Base-by-base conservation (phyloP, 805 yeast genomes). In the Candida arabinofermentans region DNA sequence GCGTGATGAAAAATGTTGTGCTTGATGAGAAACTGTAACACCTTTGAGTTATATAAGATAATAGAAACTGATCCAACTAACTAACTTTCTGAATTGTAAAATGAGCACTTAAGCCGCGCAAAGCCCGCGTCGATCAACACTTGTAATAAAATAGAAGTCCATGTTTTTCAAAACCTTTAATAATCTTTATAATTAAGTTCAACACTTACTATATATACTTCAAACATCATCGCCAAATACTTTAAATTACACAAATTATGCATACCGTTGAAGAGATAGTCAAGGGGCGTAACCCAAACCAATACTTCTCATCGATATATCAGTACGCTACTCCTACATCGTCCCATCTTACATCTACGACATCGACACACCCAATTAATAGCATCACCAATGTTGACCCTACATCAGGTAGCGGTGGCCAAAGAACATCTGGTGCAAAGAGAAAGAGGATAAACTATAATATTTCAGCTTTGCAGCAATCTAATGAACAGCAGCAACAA, bases 381-480 rank as follows among this genome's bases (percentile, higher is more conserved):
- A 14, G 17, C 8, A 35, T 14, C 22, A 24, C 12, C 2, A n/a
- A n/a, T 2, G 14, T 34, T 9, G n/a, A 23, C 12, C 13, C 34
- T 3, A 24, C 27, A 29, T n/a, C 13, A 24, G 24, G 13, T 21
- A 6, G 18, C 8, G 14, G 13, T 8, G 37, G 24, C 10, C 43
- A 34, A 24, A 9, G 47, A 14, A 27, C 48, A 8, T 39, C 57
- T 6, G 37, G 47, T 3, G 33, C 47, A 3, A 58, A 60, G 37
- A 51, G 65, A 18, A 61, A 56, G 42, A 39, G 66, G 34, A 53
- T 65, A 7, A 65, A 65, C 43, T 65, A 65, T 47, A 63, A 62
- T 35, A 49, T 63, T 17, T 50, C 58, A 3, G 57, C 55, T 8
- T 44, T 59, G 24, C 50, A 42, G 23, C 58, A 54, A 44, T 54